phyloP scores from a whole-genome alignment of 441 rosid species.

The Erodium texanum region DNA sequence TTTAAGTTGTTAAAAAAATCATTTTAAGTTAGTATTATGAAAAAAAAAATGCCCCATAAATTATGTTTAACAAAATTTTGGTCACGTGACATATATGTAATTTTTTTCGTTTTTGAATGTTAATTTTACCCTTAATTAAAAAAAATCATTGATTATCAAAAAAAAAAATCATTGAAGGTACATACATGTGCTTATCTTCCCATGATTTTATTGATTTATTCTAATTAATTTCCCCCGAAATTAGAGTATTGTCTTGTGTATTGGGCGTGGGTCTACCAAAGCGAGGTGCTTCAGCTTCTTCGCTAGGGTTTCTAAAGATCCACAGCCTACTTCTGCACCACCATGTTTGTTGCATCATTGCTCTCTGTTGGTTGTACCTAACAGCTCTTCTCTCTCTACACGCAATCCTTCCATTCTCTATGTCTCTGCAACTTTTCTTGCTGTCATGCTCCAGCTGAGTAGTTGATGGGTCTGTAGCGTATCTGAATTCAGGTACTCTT shows the following conservation, averaged over 20 bases:
- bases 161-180: too few relatives aligned
- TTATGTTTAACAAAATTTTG: too few relatives aligned
- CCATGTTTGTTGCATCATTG: not conserved
- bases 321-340: not conserved
- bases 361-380: not conserved
- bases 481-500: not conserved
- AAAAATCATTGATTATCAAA: too few relatives aligned
- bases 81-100: too few relatives aligned
- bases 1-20: too few relatives aligned
- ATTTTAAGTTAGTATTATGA: too few relatives aligned
- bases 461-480: not conserved
- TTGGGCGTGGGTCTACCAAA: slow-evolving; percentile 1
- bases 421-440: not conserved
- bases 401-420: not conserved
- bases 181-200: not conserved
- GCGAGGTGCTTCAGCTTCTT: slow-evolving; percentile 11
- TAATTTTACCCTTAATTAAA: too few relatives aligned
- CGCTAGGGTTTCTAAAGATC: slow-evolving; percentile 11
- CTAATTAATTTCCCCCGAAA: not conserved
- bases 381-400: not conserved
- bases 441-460: not conserved
- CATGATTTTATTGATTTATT: not conserved
- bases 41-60: too few relatives aligned
- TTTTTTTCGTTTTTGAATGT: too few relatives aligned
- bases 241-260: not conserved